phyloP scores from a whole-genome alignment of 306 rosid genomes.

The Prunus davidiana region DNA sequence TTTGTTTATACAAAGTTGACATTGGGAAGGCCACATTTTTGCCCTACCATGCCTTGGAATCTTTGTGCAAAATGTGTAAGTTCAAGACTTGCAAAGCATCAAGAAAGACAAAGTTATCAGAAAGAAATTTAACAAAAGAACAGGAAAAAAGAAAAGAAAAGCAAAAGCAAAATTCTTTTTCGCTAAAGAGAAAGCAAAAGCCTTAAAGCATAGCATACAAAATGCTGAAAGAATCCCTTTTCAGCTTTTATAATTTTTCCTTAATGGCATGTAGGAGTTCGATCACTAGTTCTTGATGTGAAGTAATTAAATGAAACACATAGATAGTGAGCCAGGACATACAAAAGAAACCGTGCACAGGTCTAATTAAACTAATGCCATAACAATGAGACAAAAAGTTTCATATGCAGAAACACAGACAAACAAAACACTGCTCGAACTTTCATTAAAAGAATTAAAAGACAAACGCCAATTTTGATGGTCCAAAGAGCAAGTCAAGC shows the following conservation, averaged over 20 bases:
- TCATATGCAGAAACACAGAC: neutral
- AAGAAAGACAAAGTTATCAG: conserved; percentile 1
- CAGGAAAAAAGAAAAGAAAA: conserved; percentile 11
- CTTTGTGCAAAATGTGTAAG: conserved; percentile 17
- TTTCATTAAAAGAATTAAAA: neutral
- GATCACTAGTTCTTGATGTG: neutral
- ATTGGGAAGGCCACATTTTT: conserved; percentile 5
- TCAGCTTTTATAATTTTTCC: conserved; percentile 15
- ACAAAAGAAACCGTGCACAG: neutral
- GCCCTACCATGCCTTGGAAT: conserved; percentile 12
- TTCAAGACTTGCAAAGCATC: conserved; percentile 10
- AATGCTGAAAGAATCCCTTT: conserved; percentile 27
- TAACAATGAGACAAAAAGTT: neutral
- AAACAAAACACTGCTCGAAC: neutral
- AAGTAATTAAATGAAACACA: neutral
- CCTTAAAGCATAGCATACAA: conserved; percentile 29
- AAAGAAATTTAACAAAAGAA: conserved; percentile 11
- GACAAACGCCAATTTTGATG: neutral
- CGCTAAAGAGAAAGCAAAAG: conserved; percentile 26
- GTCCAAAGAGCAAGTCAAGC: neutral
- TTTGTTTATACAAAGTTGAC: neutral
- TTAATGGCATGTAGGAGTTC: conserved; percentile 9
- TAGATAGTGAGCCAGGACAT: neutral
- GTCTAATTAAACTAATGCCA: neutral
- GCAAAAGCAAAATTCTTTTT: conserved; percentile 35